Base-by-base conservation (phyloP, 768 basidiomycete species). In the Trametes coccinea region DNA sequence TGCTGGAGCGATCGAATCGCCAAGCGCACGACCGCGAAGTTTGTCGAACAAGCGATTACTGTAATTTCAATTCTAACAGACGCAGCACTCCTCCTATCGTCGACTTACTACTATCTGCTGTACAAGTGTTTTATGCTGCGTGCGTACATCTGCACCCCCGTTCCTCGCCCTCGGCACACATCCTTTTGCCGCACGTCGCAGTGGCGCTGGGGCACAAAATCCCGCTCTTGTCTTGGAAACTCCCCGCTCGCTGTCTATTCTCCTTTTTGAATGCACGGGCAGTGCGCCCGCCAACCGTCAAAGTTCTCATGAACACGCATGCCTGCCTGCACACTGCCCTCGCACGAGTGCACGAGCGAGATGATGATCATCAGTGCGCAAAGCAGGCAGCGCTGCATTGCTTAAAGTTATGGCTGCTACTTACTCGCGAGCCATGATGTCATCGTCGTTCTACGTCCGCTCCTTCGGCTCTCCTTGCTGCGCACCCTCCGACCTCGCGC, bases 1-100 rank as follows among this genome's bases (percentile, higher is more conserved):
- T 60, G 46, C 59, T 50, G 53, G 60, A 61, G 53, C 60, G 60
- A 57, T 57, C 46, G 46, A 7, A 43, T 43, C 41, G 41, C 41
- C n/a, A 13, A n/a, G 47, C 47, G 49, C 49, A 39, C 4, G 8
- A 11, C 22, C 52, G 31, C 31, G 53, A 61, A 55, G 45, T 43
- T 44, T 49, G 53, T 60, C 47, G 53, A 50, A 55, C 7, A 52
- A 44, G 33, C n/a, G n/a, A 56, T 3, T 7, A 13, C 30, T 31
- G 9, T 14, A 22, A 22, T 22, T 22, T 22, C 22, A 22, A 22
- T 22, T 22, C 22, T 22, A 22, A 22, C 22, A 22, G 22, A 22
- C 22, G 22, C 22, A 22, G 22, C 22, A 22, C 22, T 22, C 22
- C 22, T 22, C 22, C 22, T 22, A 22, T 22, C 22, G 22, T 22